These are phyloP conservation scores for Hypomontagnella submonticulosa DNA, from an alignment of 495 filamentous ascomycete species.

Conservation along the genomic window DNA sequence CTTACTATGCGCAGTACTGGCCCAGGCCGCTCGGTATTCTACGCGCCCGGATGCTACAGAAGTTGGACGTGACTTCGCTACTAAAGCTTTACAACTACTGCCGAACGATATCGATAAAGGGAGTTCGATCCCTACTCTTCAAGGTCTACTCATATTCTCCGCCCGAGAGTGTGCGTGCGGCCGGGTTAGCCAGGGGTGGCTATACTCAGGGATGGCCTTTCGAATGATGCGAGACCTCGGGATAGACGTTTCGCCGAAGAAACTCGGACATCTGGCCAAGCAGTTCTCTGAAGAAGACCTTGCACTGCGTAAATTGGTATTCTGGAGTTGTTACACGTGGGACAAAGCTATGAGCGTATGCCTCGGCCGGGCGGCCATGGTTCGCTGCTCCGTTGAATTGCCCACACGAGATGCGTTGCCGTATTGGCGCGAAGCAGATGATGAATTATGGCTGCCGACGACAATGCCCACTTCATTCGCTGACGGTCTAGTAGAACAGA, in stretches of 20 bases:
- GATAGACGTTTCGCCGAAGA: constrained; percentile 16
- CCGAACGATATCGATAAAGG: neutral
- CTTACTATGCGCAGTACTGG: constrained; percentile 3
- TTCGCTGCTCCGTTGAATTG: constrained; percentile 6
- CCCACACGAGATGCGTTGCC: constrained; percentile 3
- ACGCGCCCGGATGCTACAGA: neutral
- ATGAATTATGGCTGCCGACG: constrained; percentile 5
- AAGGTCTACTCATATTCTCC: constrained; percentile 4
- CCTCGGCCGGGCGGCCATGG: constrained; percentile 8
- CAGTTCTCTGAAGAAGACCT: constrained; percentile 23
- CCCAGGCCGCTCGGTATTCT: constrained; percentile 6
- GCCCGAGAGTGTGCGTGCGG: constrained; percentile 9
- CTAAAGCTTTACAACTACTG: constrained; percentile 4
- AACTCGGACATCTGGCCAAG: constrained; percentile 10
- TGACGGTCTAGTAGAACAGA: constrained; percentile 8
- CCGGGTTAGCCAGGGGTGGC: constrained; percentile 5
- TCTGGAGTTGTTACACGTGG: constrained; percentile 27
- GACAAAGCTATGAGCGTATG: constrained; percentile 26
- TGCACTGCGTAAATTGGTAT: constrained; percentile 17
- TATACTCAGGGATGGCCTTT: constrained; percentile 13
- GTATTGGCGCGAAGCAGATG: constrained; percentile 4
- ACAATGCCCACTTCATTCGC: neutral
- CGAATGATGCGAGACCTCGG: constrained; percentile 17
- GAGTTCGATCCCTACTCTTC: constrained; percentile 6
- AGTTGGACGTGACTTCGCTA: neutral